phyloP scores from a whole-genome alignment of 1,139 yeast genomes.

The Pichia sp. region DNA sequence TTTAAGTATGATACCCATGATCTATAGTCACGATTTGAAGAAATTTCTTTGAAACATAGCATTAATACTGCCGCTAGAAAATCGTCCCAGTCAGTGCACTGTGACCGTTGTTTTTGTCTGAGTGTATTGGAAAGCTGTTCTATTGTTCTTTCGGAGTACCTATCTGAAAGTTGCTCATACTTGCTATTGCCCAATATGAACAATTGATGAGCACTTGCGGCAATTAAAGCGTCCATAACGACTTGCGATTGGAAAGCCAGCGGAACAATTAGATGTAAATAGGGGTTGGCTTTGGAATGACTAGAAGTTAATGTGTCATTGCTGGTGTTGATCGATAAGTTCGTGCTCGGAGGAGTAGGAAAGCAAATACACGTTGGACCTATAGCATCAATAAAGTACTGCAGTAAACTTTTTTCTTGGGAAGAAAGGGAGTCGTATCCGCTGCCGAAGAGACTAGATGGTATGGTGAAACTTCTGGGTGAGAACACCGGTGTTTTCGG shows the following conservation, averaged over 20 bases:
- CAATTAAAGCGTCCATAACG: conserved; percentile 35
- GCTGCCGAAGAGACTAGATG: background rate
- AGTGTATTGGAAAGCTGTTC: conserved; percentile 33
- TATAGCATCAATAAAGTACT: conserved; percentile 34
- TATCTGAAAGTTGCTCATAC: conserved; percentile 30
- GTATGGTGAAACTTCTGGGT: background rate
- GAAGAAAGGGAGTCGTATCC: conserved; percentile 1
- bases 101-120: conserved; percentile 24
- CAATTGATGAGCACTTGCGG: conserved; percentile 37
- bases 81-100: conserved; percentile 36
- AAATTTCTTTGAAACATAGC: conserved; percentile 39
- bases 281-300: conserved; percentile 35
- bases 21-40: conserved; percentile 35
- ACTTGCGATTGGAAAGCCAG: conserved; percentile 33
- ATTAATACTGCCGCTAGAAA: conserved; percentile 37
- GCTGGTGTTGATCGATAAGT: background rate
- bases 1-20: conserved; percentile 36
- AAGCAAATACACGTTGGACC: conserved; percentile 38
- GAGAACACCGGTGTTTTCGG: background rate
- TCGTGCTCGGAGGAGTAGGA: conserved; percentile 17
- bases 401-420: conserved; percentile 29
- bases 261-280: conserved; percentile 36
- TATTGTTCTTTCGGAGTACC: conserved; percentile 31
- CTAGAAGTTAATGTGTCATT: conserved; percentile 10
- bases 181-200: conserved; percentile 31